These are phyloP conservation scores for Penicillium verhagenii DNA, from an alignment of 495 filamentous ascomycete species.

Conservation along the genomic window DNA sequence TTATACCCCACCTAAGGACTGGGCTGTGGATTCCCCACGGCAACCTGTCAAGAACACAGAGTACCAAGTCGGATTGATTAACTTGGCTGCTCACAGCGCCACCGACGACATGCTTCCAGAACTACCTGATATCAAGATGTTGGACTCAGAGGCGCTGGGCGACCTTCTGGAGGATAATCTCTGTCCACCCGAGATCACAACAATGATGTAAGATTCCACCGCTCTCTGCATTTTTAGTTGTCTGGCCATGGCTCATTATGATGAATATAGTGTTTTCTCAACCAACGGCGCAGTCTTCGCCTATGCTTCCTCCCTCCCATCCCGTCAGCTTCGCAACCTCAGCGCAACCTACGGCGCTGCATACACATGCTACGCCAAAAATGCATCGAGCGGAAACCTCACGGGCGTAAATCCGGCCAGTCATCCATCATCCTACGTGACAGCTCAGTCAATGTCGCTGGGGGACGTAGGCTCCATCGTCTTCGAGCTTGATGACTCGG, in stretches of 20 bases:
- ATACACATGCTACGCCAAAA: constrained; percentile 49
- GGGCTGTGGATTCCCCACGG: constrained; percentile 21
- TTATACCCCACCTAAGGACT: constrained; percentile 40
- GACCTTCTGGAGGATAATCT: constrained; percentile 49
- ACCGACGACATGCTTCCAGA: constrained; percentile 46
- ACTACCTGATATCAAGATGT: constrained; percentile 50
- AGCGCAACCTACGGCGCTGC: constrained; percentile 50
- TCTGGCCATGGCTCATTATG: not conserved
- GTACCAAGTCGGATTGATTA: constrained; percentile 5
- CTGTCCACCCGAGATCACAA: constrained; percentile 48
- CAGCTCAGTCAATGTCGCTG: constrained; percentile 46
- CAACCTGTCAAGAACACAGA: constrained; percentile 4
- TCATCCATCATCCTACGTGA: constrained; percentile 49
- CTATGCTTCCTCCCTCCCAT: constrained; percentile 42
- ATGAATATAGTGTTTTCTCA: constrained; percentile 34
- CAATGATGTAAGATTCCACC: constrained; percentile 36
- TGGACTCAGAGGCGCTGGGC: constrained; percentile 47
- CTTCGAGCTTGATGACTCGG: constrained; percentile 46
- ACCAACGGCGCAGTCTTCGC: constrained; percentile 51
- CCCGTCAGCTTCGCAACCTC: constrained; percentile 45
- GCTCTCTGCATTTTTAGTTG: not conserved
- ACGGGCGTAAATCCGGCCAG: constrained; percentile 49
- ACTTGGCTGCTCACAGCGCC: constrained; percentile 2
- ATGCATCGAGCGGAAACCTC: constrained; percentile 45
- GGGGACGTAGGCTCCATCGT: constrained; percentile 52